phyloP scores from a whole-genome alignment of 2,329 filamentous ascomycete species.

The Knufia petricola region DNA sequence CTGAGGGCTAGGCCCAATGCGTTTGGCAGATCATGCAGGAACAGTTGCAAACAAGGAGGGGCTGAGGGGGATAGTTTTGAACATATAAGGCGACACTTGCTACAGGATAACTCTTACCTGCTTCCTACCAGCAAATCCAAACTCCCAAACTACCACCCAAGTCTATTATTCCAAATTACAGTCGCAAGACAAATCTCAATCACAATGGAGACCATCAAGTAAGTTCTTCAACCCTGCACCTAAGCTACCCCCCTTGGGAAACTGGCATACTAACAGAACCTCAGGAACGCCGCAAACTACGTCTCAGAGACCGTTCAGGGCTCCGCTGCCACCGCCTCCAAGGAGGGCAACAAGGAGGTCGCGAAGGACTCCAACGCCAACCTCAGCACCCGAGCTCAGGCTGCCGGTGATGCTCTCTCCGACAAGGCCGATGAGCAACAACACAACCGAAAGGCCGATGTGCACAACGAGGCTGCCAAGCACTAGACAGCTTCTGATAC shows the following conservation, averaged over 20 bases:
- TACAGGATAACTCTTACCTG: neutral
- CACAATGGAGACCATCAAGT: conserved; percentile 24
- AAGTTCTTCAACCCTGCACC: conserved; percentile 1
- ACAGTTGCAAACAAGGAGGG: too few relatives aligned
- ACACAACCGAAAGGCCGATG: conserved; percentile 22
- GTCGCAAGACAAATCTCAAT: conserved; percentile 7
- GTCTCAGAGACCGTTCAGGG: conserved; percentile 55
- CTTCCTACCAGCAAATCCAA: neutral
- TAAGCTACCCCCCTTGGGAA: neutral
- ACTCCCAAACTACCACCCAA: conserved; percentile 5
- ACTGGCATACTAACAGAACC: conserved; percentile 6
- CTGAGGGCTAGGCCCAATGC: neutral
- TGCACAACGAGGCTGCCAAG: conserved; percentile 23
- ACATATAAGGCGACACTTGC: neutral
- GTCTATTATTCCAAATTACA: conserved; percentile 1
- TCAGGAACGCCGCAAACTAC: conserved; percentile 57
- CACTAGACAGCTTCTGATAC: conserved; percentile 14
- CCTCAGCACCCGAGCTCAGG: conserved; percentile 45
- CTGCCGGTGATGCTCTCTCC: conserved; percentile 40
- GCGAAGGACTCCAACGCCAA: conserved; percentile 51
- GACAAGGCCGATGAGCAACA: conserved; percentile 46
- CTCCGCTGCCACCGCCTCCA: conserved; percentile 46
- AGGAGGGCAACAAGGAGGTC: conserved; percentile 61
- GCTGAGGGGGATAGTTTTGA: neutral
- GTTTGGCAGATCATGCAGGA: too few relatives aligned